These are phyloP conservation scores for Pythium insidiosum DNA, from an alignment of 352 stramenopile species.

Conservation along the genomic window DNA sequence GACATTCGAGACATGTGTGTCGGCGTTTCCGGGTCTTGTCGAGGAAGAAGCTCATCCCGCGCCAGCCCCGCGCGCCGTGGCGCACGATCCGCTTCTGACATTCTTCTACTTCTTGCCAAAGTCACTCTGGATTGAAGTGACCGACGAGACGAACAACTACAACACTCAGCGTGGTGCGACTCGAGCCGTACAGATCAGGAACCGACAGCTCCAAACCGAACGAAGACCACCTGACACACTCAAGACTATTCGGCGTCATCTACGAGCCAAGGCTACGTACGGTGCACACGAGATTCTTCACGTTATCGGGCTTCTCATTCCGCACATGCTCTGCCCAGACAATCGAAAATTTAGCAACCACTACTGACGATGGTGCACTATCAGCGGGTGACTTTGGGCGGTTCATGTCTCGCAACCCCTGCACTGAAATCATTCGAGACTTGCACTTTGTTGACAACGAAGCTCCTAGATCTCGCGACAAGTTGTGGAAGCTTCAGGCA, in stretches of 20 bases:
- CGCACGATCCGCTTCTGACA: background rate
- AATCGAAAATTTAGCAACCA: slow-evolving; percentile 8
- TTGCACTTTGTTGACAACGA: slow-evolving; percentile 18
- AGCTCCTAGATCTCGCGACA: slow-evolving; percentile 4
- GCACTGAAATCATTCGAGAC: slow-evolving; percentile 10
- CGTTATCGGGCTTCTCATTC: slow-evolving; percentile 15
- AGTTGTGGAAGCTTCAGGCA: slow-evolving; percentile 13
- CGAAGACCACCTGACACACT: background rate
- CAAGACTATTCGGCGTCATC: background rate
- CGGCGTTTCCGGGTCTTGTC: background rate
- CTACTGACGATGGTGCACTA: slow-evolving; percentile 9
- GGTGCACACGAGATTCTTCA: slow-evolving; percentile 5
- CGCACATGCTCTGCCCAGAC: slow-evolving; percentile 11
- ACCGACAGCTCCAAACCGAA: background rate
- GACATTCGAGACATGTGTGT: background rate
- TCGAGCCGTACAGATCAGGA: background rate
- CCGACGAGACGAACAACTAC: slow-evolving; percentile 16
- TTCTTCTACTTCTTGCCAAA: slow-evolving; percentile 20
- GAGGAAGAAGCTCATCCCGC: background rate
- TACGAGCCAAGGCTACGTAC: slow-evolving; percentile 8
- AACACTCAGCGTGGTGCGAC: slow-evolving; percentile 2
- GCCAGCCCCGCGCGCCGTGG: background rate
- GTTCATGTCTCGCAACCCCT: slow-evolving; percentile 16
- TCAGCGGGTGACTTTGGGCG: slow-evolving; percentile 9
- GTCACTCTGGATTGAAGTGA: slow-evolving; percentile 10